phyloP scores from a whole-genome alignment of 192 early-diverging fungal genomes.

The Rhizophlyctis rosea region DNA sequence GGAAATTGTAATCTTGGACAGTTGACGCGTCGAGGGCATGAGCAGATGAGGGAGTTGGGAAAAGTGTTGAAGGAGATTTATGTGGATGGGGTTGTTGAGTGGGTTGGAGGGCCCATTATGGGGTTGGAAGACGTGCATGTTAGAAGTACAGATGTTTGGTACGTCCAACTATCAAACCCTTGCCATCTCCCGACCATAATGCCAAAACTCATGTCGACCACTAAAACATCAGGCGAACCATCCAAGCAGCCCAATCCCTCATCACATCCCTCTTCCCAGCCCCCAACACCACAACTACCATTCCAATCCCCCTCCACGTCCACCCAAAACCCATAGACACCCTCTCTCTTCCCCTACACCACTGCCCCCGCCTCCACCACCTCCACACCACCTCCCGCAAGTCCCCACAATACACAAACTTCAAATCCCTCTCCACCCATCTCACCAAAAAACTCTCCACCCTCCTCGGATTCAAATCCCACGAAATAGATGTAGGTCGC shows the following conservation, averaged over 20 bases:
- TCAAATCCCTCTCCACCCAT: background rate
- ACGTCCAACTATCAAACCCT: background rate
- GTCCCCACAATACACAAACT: background rate
- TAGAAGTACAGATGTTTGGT: slow-evolving; percentile 12
- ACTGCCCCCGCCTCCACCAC: slow-evolving; percentile 4
- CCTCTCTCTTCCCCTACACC: background rate
- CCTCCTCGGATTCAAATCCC: background rate
- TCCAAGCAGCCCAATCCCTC: slow-evolving; percentile 10
- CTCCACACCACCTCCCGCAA: background rate
- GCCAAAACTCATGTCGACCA: too few relatives aligned
- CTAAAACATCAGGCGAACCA: slow-evolving; percentile 11
- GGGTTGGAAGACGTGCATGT: background rate
- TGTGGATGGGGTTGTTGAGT: background rate
- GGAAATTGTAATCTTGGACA: slow-evolving; percentile 9
- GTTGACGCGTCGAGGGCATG: background rate
- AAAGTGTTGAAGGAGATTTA: background rate
- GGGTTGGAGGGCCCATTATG: background rate
- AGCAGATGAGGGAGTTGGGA: slow-evolving; percentile 6
- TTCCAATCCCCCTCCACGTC: background rate
- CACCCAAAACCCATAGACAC: slow-evolving; percentile 4
- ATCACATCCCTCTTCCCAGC: background rate
- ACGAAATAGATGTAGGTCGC: background rate
- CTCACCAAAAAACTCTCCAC: background rate
- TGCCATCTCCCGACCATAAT: background rate
- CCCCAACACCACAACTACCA: background rate